Evolutionary conservation across 352 stramenopile species (phyloP), one percentile per base, ranked within the genome.

Genomic region (Phytophthora boehmeriae): DNA sequence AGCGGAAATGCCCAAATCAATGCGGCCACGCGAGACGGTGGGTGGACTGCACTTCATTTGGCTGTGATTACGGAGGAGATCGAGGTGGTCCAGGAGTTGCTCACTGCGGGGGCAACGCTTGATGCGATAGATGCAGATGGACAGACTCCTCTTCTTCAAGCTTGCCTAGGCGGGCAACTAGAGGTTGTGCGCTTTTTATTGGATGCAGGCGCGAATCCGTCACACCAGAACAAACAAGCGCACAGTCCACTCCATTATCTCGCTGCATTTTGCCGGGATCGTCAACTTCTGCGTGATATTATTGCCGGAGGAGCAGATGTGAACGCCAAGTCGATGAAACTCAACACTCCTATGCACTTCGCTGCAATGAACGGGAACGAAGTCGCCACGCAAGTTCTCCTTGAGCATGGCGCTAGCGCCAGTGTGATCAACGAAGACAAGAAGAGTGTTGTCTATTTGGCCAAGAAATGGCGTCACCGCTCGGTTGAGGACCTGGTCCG

Each of bases 391-490:
- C 59, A 73, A 36, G 69, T 91, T 2, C 66, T 93, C 2, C 54
- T 91, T 2, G 70, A 75, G 1, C 54, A 90, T 35, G 83, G 81
- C n/a, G 83, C 81, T 0, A 88, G 75, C 44, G 61, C 76, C 4
- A 90, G 71, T 25, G 71, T 76, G 27, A 87, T 87, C 49, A 91
- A 93, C 54, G 83, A 90, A 59, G 83, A 91, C 62, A 91, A 89
- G 52, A 69, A 73, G 25, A 93, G 74, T 34, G 81, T 89, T 11
- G 70, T 93, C 35, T 93, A 90, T 34, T 51, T 93, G 11, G 79
- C 81, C 19, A 87, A 89, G 64, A 90, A 92, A 57, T 93, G 83
- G 83, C 67, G 78, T 8, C 76, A 88, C 63, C 69, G 73, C n/a
- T 59, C 49, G 0, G 78, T 89, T 0, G 78, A 89, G 54, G 78